Conservation (phyloP, 2,329 filamentous ascomycete genomes). For the Fusarium pseudocircinatum region DNA sequence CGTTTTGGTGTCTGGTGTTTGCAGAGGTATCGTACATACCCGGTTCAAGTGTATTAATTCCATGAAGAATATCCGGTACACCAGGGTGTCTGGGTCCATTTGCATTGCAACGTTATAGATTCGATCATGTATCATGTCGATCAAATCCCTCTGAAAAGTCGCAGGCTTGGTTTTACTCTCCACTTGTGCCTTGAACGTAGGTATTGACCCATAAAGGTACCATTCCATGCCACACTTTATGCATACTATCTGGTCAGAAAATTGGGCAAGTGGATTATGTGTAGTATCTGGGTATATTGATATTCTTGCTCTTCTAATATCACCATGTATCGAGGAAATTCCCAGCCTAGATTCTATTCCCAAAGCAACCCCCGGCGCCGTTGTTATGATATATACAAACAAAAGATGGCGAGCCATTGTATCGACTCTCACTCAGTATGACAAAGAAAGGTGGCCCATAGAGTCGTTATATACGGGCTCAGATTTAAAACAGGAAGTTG, state of each 20-base stretch:
- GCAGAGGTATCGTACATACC: conserved; percentile 11
- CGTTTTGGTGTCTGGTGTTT: conserved; percentile 36
- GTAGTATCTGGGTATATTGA: conserved; percentile 37
- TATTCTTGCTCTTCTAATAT: conserved; percentile 11
- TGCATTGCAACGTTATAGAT: background rate
- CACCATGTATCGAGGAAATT: background rate
- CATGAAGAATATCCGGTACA: background rate
- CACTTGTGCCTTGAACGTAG: background rate
- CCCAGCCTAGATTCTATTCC: conserved; percentile 11
- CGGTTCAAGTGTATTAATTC: background rate
- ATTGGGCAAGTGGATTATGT: background rate
- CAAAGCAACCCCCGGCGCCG: conserved; percentile 8
- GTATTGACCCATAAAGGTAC: background rate
- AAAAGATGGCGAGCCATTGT: conserved; percentile 20
- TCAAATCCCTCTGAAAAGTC: background rate
- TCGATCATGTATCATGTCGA: background rate
- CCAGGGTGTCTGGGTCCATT: background rate
- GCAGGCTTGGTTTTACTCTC: background rate
- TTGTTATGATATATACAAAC: conserved; percentile 33
- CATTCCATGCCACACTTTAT: background rate
- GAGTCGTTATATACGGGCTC: conserved; percentile 25
- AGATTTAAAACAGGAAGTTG: conserved; percentile 19
- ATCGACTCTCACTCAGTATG: conserved; percentile 12
- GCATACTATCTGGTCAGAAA: background rate
- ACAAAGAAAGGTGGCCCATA: conserved; percentile 20